Base-by-base conservation (phyloP, 768 basidiomycete species). In the Pseudohyphozyma bogoriensis region DNA sequence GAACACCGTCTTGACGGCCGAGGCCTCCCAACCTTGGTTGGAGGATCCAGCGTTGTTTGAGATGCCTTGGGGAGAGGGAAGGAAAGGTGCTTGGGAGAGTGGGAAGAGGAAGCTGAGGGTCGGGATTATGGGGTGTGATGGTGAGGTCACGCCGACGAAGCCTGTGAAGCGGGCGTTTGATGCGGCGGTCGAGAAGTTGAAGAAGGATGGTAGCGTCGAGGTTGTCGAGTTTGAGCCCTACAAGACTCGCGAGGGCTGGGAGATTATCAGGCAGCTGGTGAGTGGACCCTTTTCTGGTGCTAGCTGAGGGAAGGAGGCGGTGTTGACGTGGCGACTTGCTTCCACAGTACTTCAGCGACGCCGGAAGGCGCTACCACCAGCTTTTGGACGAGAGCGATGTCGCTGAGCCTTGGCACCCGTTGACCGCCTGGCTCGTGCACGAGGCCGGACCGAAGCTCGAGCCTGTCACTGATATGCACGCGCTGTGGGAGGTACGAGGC, bases 31-130 rank as follows among this genome's bases (percentile, higher is more conserved):
- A 31, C 64, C 64, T 1, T 62, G 61, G 60, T 20, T 35, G 26
- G n/a, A 28, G 2, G 64, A 65, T 13, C 45, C 59, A 24, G 35
- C 31, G 29, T 33, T 58, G 24, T 20, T 58, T 11, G 44, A 56
- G 33, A 51, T 55, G 22, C 51, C 60, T n/a, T 65, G 64, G 58
- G 35, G 35, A n/a, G 32, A 9, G 9, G 35, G 36, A 1, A 35
- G 35, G 26, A 28, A 9, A 24, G 51, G 51, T 3, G 51, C 13
- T 11, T 35, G 47, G 47, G 31, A 50, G 24, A 31, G 8, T 12
- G 40, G 40, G 2, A 7, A 11, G 40, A 50, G 47, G 47, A 50
- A 22, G 47, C 20, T 50, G 24, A 50, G 47, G 18, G 47, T 50
- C 18, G 47, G 47, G 10, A 31, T 50, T 8, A 50, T 50, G 47